Evolutionary conservation across 805 yeast genomes (phyloP), one percentile per base, ranked within the genome.

Genomic region (Kodamaea neixiangensis): DNA sequence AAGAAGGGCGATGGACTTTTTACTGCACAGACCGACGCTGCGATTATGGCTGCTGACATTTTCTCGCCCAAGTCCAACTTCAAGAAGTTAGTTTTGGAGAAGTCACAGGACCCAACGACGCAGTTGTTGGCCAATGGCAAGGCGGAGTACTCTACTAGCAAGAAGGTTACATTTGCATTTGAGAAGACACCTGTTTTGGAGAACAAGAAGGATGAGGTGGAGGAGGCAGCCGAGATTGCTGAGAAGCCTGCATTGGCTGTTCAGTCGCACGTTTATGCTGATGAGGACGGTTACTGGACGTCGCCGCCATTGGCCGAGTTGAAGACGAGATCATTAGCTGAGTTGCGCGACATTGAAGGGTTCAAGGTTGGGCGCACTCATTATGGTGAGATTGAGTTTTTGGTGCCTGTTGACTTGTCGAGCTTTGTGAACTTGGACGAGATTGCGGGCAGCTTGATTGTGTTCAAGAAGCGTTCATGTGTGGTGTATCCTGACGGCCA

Each of bases 281-380:
- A 86, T 47, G 84, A 83, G 11, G 81, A 87, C 45, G 97, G 92
- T 5, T 94, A 92, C 69, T 94, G 94, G 89, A 86, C 85, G 48
- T 81, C 88, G 5, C 99, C 99, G 14, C 75, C 90, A 2, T 62
- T 86, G 35, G 79, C 83, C 4, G 83, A 83, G 45, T 71, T 94
- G 47, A 77, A 79, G 49, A 68, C 75, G 14, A 75, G 81, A 77
- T 66, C 89, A 0, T 73, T 88, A 35, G 69, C 82, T 7, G 86
- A 89, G 54, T 77, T 90, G 46, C 82, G 86, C 49, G 61, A 78
- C 5, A 86, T 94, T 19, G 59, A 75, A 14, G 75, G 83, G 48
- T 83, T 92, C 64, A 79, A 79, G 13, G 82, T 94, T 53, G 99
- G 98, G 4, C 85, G 94, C 56, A 78, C 78, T 54, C 85, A 85